Evolutionary conservation across 352 stramenopile genomes (phyloP).

Genomic region (Pythium phragmiticola): DNA sequence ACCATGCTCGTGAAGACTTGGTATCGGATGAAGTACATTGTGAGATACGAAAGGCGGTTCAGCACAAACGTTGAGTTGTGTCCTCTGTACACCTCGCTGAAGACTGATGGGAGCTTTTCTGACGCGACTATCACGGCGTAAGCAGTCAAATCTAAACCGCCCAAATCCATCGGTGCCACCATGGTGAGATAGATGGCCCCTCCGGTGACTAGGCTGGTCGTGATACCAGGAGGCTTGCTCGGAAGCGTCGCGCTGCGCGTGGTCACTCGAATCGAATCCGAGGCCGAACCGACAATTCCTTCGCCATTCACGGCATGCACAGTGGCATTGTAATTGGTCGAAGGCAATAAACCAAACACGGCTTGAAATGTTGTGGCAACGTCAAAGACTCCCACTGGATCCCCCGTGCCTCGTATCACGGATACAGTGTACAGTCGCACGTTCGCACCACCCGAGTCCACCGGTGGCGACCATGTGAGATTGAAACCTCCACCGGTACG

Average conservation of each 20-base stretch:
- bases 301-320: slow-evolving; percentile 39
- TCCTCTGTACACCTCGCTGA: slow-evolving; percentile 43
- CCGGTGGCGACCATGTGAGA: slow-evolving; percentile 42
- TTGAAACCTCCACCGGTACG: slow-evolving; percentile 42
- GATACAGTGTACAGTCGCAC: slow-evolving; percentile 38
- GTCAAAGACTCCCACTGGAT: background rate
- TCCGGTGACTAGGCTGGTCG: slow-evolving; percentile 33
- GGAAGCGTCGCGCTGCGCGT: slow-evolving; percentile 38
- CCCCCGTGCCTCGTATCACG: background rate
- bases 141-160: slow-evolving; percentile 31
- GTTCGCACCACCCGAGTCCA: slow-evolving; percentile 40
- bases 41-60: slow-evolving; percentile 36
- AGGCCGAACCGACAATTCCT: slow-evolving; percentile 28
- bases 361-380: slow-evolving; percentile 10
- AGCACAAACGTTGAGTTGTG: slow-evolving; percentile 23
- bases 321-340: slow-evolving; percentile 35
- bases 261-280: slow-evolving; percentile 22
- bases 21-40: slow-evolving; percentile 48
- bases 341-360: slow-evolving; percentile 31
- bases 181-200: slow-evolving; percentile 45
- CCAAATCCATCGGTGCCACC: slow-evolving; percentile 34
- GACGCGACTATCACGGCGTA: slow-evolving; percentile 37
- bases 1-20: slow-evolving; percentile 39
- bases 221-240: slow-evolving; percentile 32
- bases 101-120: slow-evolving; percentile 36